Conservation (phyloP, 192 early-diverging fungal genomes). For the Backusella sp. region DNA sequence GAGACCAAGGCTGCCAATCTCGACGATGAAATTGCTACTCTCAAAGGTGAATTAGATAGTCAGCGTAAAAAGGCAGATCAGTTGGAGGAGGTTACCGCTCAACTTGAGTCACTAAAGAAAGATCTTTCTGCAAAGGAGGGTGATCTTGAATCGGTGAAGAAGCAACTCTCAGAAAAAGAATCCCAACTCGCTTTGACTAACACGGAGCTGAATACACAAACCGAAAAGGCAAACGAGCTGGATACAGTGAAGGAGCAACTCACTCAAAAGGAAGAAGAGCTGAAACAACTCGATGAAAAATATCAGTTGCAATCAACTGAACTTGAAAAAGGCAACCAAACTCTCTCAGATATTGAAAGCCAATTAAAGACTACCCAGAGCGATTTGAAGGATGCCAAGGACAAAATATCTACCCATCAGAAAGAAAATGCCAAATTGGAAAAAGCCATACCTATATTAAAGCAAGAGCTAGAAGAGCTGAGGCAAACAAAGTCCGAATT, state of each 20-base stretch:
- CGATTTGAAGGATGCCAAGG: neutral
- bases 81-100: neutral
- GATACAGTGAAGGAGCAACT: neutral
- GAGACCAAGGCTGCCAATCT: neutral
- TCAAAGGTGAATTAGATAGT: neutral
- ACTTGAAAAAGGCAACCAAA: neutral
- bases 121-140: neutral
- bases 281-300: neutral
- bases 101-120: neutral
- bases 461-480: neutral
- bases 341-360: neutral
- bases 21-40: neutral
- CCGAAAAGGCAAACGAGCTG: neutral
- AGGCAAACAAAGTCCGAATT: neutral
- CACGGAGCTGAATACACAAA: neutral
- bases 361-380: neutral
- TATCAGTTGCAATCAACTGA: neutral
- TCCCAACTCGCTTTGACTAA: neutral
- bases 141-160: neutral
- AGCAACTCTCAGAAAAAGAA: neutral
- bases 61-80: neutral
- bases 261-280: slow-evolving; percentile 2
- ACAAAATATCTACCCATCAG: neutral
- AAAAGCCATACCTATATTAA: neutral
- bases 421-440: neutral